These are phyloP conservation scores for Saturnispora quitensis DNA, from an alignment of 805 yeast species.

Conservation along the genomic window DNA sequence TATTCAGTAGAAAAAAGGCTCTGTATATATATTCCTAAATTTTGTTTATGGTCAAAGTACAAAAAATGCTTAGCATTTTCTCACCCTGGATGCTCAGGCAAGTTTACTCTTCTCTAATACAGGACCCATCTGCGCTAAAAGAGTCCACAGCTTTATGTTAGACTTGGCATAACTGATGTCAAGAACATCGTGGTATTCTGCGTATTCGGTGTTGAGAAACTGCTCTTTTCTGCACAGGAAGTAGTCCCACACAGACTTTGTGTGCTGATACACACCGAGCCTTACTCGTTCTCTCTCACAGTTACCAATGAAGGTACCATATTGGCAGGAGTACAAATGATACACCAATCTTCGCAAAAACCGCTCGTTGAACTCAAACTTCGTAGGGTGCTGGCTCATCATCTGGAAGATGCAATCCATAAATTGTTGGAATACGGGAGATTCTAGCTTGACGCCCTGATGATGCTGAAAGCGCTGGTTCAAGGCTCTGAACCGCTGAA, in stretches of 20 bases:
- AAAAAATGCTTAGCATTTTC: background rate
- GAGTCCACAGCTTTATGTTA: slow-evolving; percentile 1
- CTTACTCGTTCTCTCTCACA: slow-evolving; percentile 53
- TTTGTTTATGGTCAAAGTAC: background rate
- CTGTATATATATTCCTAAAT: background rate
- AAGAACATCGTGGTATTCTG: slow-evolving; percentile 14
- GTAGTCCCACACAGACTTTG: slow-evolving; percentile 90
- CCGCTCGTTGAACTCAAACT: slow-evolving; percentile 83
- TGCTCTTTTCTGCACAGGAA: slow-evolving; percentile 68
- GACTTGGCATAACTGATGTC: slow-evolving; percentile 2
- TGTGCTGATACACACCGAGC: slow-evolving; percentile 34
- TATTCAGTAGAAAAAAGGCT: background rate
- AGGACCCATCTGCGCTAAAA: background rate
- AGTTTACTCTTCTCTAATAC: background rate
- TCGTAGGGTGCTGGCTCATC: slow-evolving; percentile 54
- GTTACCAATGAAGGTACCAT: slow-evolving; percentile 80
- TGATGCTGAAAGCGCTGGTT: slow-evolving; percentile 43
- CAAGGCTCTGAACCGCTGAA: slow-evolving; percentile 36
- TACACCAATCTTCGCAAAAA: slow-evolving; percentile 77
- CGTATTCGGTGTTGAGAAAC: slow-evolving; percentile 46
- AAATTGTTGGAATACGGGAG: slow-evolving; percentile 93
- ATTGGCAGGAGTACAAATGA: slow-evolving; percentile 89
- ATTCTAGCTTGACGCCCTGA: slow-evolving; percentile 49
- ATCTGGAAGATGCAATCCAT: slow-evolving; percentile 84
- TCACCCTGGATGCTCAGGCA: background rate